Evolutionary conservation across 2,329 filamentous ascomycete genomes (phyloP), one percentile per base, ranked within the genome.

Genomic region (Diaporthe sp.): DNA sequence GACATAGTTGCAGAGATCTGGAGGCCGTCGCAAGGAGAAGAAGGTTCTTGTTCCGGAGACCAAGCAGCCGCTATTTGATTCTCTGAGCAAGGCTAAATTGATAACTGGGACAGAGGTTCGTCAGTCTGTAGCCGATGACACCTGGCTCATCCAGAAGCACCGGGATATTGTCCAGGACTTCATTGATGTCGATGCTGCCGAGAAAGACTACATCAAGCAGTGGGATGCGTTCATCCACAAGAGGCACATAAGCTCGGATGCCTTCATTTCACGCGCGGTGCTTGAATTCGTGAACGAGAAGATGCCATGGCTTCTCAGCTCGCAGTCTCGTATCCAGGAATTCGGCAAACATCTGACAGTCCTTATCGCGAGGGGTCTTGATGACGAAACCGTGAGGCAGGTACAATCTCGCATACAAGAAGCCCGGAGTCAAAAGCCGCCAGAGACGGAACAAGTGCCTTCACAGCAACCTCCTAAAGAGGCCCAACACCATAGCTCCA

Each of bases 71-170:
- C 84, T 91, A n/a, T 91, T 87, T 74, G 88, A 91, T 78, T 86
- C 88, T 2, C 83, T 91, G 15, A 91, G 88, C 81, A 90, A 90
- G 78, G 85, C 86, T 12, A 82, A 82, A 10, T 83, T 92, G 30
- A 83, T 85, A 42, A 84, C 88, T 1, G 88, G 88, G 3, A 83
- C 86, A 2, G 82, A 85, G 32, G 82, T 91, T 32, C 86, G 86
- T 3, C 83, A 83, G 27, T 80, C 82, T 5, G 80, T 81, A 4
- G 81, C 86, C 4, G 87, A 90, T 78, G 86, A 86, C 73, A 81
- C 83, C 30, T 91, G 90, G 90, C 83, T 91, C 10, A 84, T 90
- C 39, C 88, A 90, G 75, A 91, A 91, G 80, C 89, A 91, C 74
- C 85, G 88, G 10, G 88, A 91, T 73, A 87, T 86, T 70, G 86